Evolutionary conservation across 768 basidiomycete genomes (phyloP).

Genomic region (Pulveroboletus sp.): DNA sequence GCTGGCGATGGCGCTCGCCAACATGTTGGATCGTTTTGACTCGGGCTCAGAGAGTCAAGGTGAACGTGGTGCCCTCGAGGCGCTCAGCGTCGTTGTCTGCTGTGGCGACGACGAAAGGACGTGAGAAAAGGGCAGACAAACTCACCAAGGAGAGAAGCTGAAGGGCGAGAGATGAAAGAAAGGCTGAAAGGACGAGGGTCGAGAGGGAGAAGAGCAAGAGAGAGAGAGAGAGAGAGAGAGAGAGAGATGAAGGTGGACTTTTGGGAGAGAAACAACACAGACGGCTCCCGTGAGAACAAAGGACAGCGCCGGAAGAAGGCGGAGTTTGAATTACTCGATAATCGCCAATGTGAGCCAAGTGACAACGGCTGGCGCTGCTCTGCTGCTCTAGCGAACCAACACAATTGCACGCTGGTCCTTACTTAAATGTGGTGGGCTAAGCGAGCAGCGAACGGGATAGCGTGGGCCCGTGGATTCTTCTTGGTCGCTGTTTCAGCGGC

Average conservation of each 20-base stretch:
- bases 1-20: constrained; percentile 5
- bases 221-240: constrained; percentile 14
- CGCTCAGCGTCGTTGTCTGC: constrained; percentile 13
- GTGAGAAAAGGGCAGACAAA: constrained; percentile 2
- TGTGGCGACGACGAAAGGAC: constrained; percentile 4
- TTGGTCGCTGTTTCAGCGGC: neutral
- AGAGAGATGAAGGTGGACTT: constrained; percentile 26
- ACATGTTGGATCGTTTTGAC: neutral
- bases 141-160: constrained; percentile 22
- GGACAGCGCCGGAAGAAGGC: constrained; percentile 26
- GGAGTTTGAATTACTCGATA: constrained; percentile 41
- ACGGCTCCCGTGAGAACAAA: constrained; percentile 37
- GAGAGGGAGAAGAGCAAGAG: constrained; percentile 24
- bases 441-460: neutral
- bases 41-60: constrained; percentile 3
- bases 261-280: constrained; percentile 41
- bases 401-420: neutral
- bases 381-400: neutral
- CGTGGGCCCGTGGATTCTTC: no score
- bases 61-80: constrained; percentile 31
- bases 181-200: constrained; percentile 20
- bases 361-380: no score
- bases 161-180: constrained; percentile 4
- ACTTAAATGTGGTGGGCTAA: neutral
- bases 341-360: neutral